Conservation (phyloP, 1,284 basidiomycete genomes). For the Sporisorium reilianum region DNA sequence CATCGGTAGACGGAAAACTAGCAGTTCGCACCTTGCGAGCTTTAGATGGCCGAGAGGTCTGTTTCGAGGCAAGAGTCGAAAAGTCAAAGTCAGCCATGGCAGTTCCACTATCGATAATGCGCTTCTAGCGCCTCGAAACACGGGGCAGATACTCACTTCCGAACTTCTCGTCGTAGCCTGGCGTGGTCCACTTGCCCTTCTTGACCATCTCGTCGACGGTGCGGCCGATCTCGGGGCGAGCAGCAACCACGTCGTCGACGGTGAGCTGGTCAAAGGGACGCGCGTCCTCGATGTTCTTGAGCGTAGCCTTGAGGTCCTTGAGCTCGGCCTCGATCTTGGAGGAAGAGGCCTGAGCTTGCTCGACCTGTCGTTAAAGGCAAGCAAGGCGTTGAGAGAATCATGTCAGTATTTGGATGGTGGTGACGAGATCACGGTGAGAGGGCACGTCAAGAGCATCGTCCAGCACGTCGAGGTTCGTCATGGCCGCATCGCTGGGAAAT, state of each 20-base stretch:
- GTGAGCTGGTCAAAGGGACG: slow-evolving; percentile 98
- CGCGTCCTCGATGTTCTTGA: slow-evolving; percentile 96
- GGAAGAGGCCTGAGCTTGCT: slow-evolving; percentile 89
- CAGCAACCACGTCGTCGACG: slow-evolving; percentile 88
- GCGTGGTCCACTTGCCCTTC: slow-evolving; percentile 98
- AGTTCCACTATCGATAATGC: too few relatives aligned
- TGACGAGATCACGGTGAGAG: not conserved
- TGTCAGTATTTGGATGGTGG: slow-evolving; percentile 19
- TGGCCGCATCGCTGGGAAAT: not conserved
- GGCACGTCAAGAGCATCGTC: not conserved
- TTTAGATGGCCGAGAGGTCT: slow-evolving; percentile 64
- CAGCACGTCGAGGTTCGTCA: not conserved
- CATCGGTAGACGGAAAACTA: not conserved
- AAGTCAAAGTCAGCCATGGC: not conserved
- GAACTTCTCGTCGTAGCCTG: slow-evolving; percentile 69
- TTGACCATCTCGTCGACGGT: slow-evolving; percentile 96
- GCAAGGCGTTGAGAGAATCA: not conserved
- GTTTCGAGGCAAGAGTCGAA: not conserved
- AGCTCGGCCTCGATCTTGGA: slow-evolving; percentile 92
- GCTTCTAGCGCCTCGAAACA: too few relatives aligned
- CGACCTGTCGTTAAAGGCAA: slow-evolving; percentile 75
- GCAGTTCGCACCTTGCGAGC: not conserved
- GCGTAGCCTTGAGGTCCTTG: slow-evolving; percentile 89
- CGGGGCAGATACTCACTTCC: slow-evolving; percentile 65
- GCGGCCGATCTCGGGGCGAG: slow-evolving; percentile 91